phyloP scores from a whole-genome alignment of 352 stramenopile species.

The Pythium pyrilobum region DNA sequence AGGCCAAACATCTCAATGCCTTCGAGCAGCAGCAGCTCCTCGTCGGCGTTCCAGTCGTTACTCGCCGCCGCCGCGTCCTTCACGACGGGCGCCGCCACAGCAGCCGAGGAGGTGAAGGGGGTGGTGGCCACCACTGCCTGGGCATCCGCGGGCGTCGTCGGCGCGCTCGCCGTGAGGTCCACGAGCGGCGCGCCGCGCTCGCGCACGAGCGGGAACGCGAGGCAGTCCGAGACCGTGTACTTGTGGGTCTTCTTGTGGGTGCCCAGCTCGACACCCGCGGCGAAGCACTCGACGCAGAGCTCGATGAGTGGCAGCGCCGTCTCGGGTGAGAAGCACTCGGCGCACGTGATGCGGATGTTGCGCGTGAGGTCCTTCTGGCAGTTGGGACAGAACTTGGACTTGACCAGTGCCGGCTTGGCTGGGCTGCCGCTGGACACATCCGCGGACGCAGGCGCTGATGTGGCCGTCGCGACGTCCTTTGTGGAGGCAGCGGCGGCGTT shows the following conservation, averaged over 20 bases:
- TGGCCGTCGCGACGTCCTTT: not conserved
- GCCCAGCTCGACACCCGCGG: slow-evolving; percentile 69
- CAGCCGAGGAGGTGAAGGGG: not conserved
- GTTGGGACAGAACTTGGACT: slow-evolving; percentile 81
- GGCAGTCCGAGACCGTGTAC: slow-evolving; percentile 81
- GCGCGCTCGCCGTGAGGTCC: not conserved
- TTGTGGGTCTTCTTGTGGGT: slow-evolving; percentile 76
- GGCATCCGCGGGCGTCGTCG: not conserved
- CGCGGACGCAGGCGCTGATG: not conserved
- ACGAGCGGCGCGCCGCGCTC: slow-evolving; percentile 22
- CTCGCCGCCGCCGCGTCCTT: slow-evolving; percentile 16
- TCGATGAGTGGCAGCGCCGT: slow-evolving; percentile 53
- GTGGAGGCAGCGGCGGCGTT: not conserved
- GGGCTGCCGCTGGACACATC: not conserved
- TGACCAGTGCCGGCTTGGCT: slow-evolving; percentile 23
- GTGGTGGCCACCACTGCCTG: slow-evolving; percentile 2
- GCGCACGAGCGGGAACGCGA: slow-evolving; percentile 68
- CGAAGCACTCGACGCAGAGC: slow-evolving; percentile 96
- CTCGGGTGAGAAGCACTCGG: slow-evolving; percentile 43
- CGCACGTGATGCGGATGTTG: slow-evolving; percentile 83
- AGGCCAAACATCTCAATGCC: slow-evolving; percentile 95
- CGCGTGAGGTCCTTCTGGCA: slow-evolving; percentile 81
- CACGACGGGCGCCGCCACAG: not conserved
- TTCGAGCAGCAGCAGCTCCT: slow-evolving; percentile 95
- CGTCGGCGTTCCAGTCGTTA: slow-evolving; percentile 90